Evolutionary conservation across 2,329 filamentous ascomycete genomes (phyloP), one percentile per base, ranked within the genome.

Genomic region (Coniochaeta sp.): DNA sequence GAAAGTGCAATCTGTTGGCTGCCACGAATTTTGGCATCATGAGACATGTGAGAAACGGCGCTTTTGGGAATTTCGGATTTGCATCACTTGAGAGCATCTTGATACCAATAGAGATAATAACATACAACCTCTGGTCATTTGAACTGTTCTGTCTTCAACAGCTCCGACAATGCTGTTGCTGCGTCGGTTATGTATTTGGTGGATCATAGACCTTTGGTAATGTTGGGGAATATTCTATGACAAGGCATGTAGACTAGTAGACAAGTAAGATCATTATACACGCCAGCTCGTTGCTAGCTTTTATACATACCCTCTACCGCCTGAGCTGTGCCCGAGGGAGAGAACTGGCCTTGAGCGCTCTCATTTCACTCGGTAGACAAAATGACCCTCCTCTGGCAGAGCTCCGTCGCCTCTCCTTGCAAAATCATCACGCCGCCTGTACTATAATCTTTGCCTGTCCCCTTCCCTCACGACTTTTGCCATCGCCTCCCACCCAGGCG

Each of bases 401-500:
- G 47, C 22, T 24, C 16, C 19, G 22, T 6, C 52, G 11, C 26
- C 44, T 33, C 52, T 62, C 55, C n/a, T 24, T 9, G n/a, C 38
- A 6, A n/a, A 24, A 28, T n/a, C 34, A 36, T 43, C 7, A 1
- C 26, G 19, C 16, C 56, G 31, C 55, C 19, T 38, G 8, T 17
- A 44, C 75, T 74, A 85, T 80, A 84, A 73, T 69, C 81, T 79
- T 69, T 77, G 69, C 66, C 73, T 72, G 64, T 81, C 82, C 17
- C 74, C 74, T 61, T 78, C 75, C 61, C 83, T 73, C 55, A 86
- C 78, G 58, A 74, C 77, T 71, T 76, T 76, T 1, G 80, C 79
- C 1, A 76, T 76, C 65, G 77, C 74, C 67, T 79, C 75, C 83
- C 83, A 86, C 2, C 82, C 82, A 44, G 77, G 71, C 55, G 74